These are phyloP conservation scores for Kregervanrija pseudodelftensis DNA, from an alignment of 805 yeast genomes.

Conservation along the genomic window DNA sequence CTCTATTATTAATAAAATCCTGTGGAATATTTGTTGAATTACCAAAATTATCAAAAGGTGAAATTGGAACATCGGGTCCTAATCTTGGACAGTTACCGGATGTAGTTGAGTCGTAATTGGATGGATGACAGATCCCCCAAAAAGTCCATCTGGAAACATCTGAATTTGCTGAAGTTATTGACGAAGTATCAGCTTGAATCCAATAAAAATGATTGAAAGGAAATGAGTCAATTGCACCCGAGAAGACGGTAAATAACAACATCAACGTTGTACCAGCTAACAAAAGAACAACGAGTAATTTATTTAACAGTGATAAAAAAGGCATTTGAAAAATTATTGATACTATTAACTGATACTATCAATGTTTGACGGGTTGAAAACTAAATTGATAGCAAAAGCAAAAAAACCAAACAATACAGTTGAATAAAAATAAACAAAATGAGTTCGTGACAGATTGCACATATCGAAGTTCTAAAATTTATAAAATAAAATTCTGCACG, in stretches of 20 bases:
- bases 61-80: conserved; percentile 66
- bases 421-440: too few species aligned
- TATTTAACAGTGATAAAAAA: conserved; percentile 16
- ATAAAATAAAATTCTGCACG: too few species aligned
- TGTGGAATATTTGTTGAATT: conserved; percentile 46
- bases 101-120: conserved; percentile 15
- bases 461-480: too few species aligned
- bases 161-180: conserved; percentile 39
- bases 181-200: conserved; percentile 61
- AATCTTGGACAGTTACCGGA: conserved; percentile 31
- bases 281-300: conserved; percentile 25
- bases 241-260: conserved; percentile 51
- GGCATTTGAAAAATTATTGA: not conserved
- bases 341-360: not conserved
- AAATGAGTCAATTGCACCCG: conserved; percentile 52
- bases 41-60: conserved; percentile 67
- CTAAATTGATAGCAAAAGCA: too few species aligned
- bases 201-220: conserved; percentile 65
- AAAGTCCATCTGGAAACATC: conserved; percentile 67
- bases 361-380: too few species aligned
- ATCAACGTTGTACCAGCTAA: conserved; percentile 43
- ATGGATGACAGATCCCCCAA: conserved; percentile 65
- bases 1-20: conserved; percentile 46
- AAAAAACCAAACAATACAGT: too few species aligned
- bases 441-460: too few species aligned